phyloP scores from a whole-genome alignment of 331 rosid species.

The Malus hybrid region DNA sequence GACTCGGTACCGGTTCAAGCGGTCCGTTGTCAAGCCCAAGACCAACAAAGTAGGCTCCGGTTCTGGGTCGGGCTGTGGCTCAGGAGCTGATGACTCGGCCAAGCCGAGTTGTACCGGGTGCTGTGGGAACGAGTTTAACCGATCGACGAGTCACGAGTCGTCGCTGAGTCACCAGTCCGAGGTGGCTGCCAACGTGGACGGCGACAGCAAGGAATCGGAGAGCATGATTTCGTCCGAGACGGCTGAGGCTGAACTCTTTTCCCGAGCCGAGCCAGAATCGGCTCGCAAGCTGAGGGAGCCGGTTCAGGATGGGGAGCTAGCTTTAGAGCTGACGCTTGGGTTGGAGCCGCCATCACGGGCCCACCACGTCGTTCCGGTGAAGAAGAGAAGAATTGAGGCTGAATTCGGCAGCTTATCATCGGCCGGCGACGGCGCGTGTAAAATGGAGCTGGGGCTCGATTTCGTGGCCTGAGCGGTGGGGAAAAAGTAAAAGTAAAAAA shows the following conservation, averaged over 20 bases:
- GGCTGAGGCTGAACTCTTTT: slow-evolving; percentile 36
- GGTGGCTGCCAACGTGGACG: slow-evolving; percentile 39
- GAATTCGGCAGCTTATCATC: neutral
- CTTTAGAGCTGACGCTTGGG: slow-evolving; percentile 70
- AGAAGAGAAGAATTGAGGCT: slow-evolving; percentile 56
- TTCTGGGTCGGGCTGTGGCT: neutral
- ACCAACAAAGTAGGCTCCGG: neutral
- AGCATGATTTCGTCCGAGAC: slow-evolving; percentile 61
- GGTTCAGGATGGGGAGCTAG: slow-evolving; percentile 29
- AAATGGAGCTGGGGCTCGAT: slow-evolving; percentile 52
- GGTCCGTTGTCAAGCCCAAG: slow-evolving; percentile 36
- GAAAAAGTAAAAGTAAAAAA: neutral
- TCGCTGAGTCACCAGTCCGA: slow-evolving; percentile 70
- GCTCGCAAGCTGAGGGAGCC: neutral
- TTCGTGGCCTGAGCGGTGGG: slow-evolving; percentile 17
- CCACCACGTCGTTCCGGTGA: slow-evolving; percentile 55
- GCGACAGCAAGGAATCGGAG: slow-evolving; percentile 61
- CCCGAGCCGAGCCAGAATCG: slow-evolving; percentile 42
- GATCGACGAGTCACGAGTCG: slow-evolving; percentile 63
- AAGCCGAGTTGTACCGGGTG: slow-evolving; percentile 17
- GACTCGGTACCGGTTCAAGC: slow-evolving; percentile 46
- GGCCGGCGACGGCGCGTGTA: slow-evolving; percentile 28
- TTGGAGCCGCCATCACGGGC: slow-evolving; percentile 46
- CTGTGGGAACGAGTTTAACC: slow-evolving; percentile 31
- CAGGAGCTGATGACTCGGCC: neutral